Percentiles rank a stretch among this genome's conserved stretches.
phyloP scores from a whole-genome alignment of 108 stramenopile species.

The Nannochloropsis oceanica region DNA sequence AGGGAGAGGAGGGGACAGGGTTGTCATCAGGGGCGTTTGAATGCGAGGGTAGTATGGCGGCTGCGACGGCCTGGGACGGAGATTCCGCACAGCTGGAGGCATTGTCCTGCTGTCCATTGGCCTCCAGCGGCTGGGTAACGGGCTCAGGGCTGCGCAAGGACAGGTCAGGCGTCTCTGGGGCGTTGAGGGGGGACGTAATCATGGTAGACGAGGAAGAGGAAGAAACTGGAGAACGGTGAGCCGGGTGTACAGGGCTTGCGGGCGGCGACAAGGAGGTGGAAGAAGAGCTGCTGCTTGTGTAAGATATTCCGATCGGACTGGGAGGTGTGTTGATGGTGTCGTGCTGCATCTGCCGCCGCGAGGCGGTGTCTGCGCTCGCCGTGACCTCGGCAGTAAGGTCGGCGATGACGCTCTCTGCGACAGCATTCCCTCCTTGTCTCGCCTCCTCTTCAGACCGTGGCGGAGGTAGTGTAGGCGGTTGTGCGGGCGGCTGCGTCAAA shows the following conservation, averaged over 20 bases:
- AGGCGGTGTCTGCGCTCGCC: neutral
- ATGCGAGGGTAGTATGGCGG: neutral
- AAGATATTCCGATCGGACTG: neutral
- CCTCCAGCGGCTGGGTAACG: neutral
- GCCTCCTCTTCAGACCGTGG: neutral
- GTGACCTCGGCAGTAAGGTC: neutral
- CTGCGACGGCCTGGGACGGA: neutral
- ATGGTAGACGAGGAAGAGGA: too few species aligned
- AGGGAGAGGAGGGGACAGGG: too few species aligned
- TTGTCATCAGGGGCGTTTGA: too few species aligned
- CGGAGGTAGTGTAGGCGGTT: too few species aligned
- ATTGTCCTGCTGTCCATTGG: neutral
- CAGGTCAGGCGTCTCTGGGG: neutral
- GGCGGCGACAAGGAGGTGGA: neutral
- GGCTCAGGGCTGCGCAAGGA: too few species aligned
- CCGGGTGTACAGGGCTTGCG: too few species aligned
- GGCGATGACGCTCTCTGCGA: neutral
- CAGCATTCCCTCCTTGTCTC: neutral
- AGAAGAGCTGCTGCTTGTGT: neutral
- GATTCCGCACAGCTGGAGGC: neutral
- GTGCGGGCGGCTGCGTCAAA: too few species aligned
- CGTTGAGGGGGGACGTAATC: neutral
- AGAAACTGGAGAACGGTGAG: too few species aligned
- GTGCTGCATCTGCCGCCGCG: neutral
- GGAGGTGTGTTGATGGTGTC: neutral